Evolutionary conservation across 202 grass and related monocot genomes (phyloP).

Genomic region (Eragrostis tef): DNA sequence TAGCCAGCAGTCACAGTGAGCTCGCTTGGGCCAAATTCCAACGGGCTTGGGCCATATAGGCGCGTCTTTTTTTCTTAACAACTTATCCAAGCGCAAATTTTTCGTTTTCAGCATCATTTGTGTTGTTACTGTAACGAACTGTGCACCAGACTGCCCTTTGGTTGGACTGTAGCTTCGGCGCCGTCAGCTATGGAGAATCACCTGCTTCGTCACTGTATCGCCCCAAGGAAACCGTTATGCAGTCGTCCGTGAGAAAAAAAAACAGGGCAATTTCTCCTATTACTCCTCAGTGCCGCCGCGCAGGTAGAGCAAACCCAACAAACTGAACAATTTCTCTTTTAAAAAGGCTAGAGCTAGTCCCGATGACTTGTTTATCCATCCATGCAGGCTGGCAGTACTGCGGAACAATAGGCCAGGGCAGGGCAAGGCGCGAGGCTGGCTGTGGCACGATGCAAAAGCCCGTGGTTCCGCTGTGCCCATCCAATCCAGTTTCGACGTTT

Average conservation of each 20-base stretch:
- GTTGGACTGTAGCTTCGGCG: too few relatives aligned
- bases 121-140: too few relatives aligned
- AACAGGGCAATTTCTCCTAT: background rate
- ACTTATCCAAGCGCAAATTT: background rate
- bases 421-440: background rate
- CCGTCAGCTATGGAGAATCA: background rate
- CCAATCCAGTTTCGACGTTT: slow-evolving; percentile 35
- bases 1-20: too few relatives aligned
- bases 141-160: too few relatives aligned
- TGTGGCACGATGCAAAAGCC: slow-evolving; percentile 21
- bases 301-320: slow-evolving; percentile 14
- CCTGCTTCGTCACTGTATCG: background rate
- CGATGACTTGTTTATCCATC: slow-evolving; percentile 45
- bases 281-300: background rate
- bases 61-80: background rate
- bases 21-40: too few relatives aligned
- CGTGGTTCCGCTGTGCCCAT: slow-evolving; percentile 7
- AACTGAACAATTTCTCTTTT: slow-evolving; percentile 2
- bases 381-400: slow-evolving; percentile 18
- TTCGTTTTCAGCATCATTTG: too few relatives aligned
- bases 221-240: slow-evolving; percentile 28
- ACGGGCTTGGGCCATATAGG: too few relatives aligned
- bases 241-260: background rate
- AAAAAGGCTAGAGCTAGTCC: slow-evolving; percentile 1
- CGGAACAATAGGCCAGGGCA: background rate